Conservation (phyloP, 1,139 yeast genomes). For the Taphrina flavorubra region DNA sequence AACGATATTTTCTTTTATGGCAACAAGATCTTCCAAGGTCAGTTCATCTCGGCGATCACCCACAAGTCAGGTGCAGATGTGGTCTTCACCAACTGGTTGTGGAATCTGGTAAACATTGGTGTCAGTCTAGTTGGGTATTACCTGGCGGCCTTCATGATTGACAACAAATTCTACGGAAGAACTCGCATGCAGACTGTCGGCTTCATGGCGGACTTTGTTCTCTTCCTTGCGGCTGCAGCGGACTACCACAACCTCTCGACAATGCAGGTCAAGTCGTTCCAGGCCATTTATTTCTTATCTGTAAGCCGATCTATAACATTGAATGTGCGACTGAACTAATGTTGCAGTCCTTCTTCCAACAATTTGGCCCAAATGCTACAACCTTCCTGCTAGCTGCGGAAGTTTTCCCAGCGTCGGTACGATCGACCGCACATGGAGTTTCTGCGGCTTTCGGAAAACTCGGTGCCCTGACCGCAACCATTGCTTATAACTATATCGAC, state of each 20-base stretch:
- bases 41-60: constrained; percentile 67
- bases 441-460: constrained; percentile 64
- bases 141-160: constrained; percentile 64
- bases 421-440: constrained; percentile 64
- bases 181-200: constrained; percentile 66
- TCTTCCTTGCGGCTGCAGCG: constrained; percentile 69
- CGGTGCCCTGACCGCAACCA: constrained; percentile 63
- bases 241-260: constrained; percentile 60
- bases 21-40: constrained; percentile 76
- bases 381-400: constrained; percentile 63
- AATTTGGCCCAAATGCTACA: constrained; percentile 67
- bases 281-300: constrained; percentile 66
- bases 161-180: constrained; percentile 62
- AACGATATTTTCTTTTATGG: constrained; percentile 58
- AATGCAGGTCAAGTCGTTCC: constrained; percentile 61
- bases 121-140: constrained; percentile 74
- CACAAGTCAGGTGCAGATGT: constrained; percentile 63
- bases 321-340: neutral
- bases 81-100: constrained; percentile 81
- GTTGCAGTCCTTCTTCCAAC: constrained; percentile 63
- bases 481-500: constrained; percentile 52
- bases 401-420: constrained; percentile 63
- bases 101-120: constrained; percentile 69
- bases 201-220: constrained; percentile 62
- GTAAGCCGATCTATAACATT: neutral